A percentile compares a stretch with the other conserved stretches of the same genome.
phyloP scores from a whole-genome alignment of 1,284 basidiomycete species.

The Fomitopsis palustris region DNA sequence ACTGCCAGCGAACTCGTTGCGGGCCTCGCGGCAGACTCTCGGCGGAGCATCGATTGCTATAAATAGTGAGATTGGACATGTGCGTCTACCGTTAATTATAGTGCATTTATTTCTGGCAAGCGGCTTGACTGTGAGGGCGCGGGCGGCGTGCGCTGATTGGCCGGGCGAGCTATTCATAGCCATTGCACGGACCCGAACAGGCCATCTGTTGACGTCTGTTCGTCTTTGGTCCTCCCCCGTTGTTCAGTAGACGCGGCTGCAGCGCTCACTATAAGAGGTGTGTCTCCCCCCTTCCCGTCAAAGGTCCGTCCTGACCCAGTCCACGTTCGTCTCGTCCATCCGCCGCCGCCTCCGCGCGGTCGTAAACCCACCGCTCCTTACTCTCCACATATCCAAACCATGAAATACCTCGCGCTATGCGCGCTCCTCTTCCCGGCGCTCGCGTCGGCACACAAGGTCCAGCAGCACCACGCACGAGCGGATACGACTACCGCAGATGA shows the following conservation, averaged over 20 bases:
- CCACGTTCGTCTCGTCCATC: slow-evolving; percentile 2
- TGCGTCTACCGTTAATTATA: not conserved
- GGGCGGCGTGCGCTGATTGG: not conserved
- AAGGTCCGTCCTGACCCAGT: not conserved
- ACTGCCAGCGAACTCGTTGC: not conserved
- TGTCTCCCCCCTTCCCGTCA: not conserved
- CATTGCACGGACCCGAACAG: not conserved
- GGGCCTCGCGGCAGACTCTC: not conserved
- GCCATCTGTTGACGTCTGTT: not conserved
- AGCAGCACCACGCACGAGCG: slow-evolving; percentile 29
- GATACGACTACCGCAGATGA: slow-evolving; percentile 17
- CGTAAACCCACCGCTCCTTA: slow-evolving; percentile 17
- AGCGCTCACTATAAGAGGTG: not conserved
- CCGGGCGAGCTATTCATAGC: not conserved
- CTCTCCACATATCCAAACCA: slow-evolving; percentile 18
- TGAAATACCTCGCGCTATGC: slow-evolving; percentile 33
- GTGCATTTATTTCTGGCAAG: not conserved
- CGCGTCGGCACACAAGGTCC: slow-evolving; percentile 25
- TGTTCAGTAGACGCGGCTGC: not conserved
- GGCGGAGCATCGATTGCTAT: not conserved
- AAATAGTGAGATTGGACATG: not conserved
- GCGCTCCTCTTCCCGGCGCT: slow-evolving; percentile 30
- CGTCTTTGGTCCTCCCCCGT: not conserved
- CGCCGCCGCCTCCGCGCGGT: slow-evolving; percentile 9
- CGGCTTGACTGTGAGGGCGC: not conserved